Base-by-base conservation (phyloP, 345 rosid genomes). In the Dipteronia sinensis region DNA sequence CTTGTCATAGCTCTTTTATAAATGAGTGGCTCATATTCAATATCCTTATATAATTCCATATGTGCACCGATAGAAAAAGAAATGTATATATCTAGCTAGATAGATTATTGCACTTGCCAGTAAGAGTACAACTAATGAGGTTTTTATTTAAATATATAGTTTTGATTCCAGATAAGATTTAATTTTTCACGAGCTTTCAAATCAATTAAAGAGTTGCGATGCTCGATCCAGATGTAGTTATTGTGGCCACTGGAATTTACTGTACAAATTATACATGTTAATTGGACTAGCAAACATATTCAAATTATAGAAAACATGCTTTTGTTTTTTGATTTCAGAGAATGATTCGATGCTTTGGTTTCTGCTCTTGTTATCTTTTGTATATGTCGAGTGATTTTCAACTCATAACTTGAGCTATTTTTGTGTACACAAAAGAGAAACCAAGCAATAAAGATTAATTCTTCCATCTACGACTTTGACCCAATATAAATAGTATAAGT, bases 151-250 rank as follows among this genome's bases (percentile, higher is more conserved):
- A 58, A 46, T 65, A 27, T n/a, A 46, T 65, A 40, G 78, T 62
- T 76, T 68, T 73, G 44, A 79, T 80, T 80, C 83, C 76, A 55
- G 29, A 56, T 64, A 67, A 72, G 56, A 67, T 76, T 73, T 59
- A 59, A 20, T 16, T 6, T 59, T 72, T 10, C 10, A 56, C 20
- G 29, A 76, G 71, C 74, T 73, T 78, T 71, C 76, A 73, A 74
- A 82, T 42, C 73, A 63, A 82, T 42, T 56, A 63, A 49, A 69
- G 27, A 67, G 20, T 62, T 55, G 49, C 40, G 38, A 23, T 69
- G 46, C 64, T 59, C 27, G 9, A 51, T 34, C 72, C 20, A 38
- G 67, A 20, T 58, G 66, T 72, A 61, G 73, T 58, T 68, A 22
- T 25, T 16, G n/a, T 72, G 53, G 75, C n/a, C 22, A 20, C 22